A percentile compares a stretch with the other conserved stretches of the same genome.
Conservation (phyloP, 176 grass and related monocot species). For the Raddia guianensis region DNA sequence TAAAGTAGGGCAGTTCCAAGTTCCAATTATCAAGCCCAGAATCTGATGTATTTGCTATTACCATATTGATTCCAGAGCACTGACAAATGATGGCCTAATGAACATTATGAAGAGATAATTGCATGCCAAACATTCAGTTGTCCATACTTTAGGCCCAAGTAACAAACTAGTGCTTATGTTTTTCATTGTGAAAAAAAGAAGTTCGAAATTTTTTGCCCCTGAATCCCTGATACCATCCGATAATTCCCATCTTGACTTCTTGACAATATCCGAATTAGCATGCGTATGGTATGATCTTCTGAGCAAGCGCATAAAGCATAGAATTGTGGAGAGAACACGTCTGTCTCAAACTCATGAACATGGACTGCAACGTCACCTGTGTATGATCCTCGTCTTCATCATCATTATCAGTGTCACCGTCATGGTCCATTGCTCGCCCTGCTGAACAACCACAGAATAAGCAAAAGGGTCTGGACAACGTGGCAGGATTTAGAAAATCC, state of each 20-base stretch:
- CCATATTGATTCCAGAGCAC: neutral
- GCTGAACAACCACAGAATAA: slow-evolving; percentile 27
- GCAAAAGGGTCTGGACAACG: neutral
- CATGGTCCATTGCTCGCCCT: slow-evolving; percentile 69
- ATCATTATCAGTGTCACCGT: slow-evolving; percentile 36
- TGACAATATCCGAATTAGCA: neutral
- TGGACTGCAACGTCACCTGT: slow-evolving; percentile 46
- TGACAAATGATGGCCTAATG: neutral
- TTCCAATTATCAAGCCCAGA: neutral
- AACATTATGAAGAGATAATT: neutral
- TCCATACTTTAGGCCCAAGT: neutral
- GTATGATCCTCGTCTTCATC: slow-evolving; percentile 56
- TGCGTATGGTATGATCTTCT: neutral
- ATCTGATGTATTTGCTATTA: neutral
- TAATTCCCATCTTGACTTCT: neutral
- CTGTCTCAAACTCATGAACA: neutral
- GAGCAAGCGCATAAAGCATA: neutral
- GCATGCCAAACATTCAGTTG: neutral
- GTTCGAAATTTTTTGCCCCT: neutral
- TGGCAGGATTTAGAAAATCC: neutral
- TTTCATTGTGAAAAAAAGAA: neutral
- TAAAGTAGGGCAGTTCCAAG: neutral
- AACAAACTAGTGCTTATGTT: neutral
- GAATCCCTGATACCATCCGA: neutral
- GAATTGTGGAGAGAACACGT: neutral